Conservation (phyloP, 2,329 filamentous ascomycete genomes). For the Aspergillus carbonarius region DNA sequence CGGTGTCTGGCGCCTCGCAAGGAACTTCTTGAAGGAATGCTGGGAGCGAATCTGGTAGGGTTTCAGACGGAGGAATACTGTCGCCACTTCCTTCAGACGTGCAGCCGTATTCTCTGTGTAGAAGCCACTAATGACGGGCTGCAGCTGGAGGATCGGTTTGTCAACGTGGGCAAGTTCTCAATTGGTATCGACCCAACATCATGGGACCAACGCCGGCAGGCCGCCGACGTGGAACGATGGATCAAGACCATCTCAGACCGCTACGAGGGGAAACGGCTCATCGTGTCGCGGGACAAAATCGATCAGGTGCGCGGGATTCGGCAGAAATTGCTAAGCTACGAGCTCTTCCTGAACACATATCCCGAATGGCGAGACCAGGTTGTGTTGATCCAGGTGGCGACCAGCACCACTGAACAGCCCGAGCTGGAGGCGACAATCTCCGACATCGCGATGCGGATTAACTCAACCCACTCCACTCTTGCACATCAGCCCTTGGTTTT, state of each 20-base stretch:
- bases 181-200: slow-evolving; percentile 88
- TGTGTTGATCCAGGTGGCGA: slow-evolving; percentile 89
- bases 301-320: slow-evolving; percentile 89
- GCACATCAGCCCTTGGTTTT: slow-evolving; percentile 92
- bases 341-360: slow-evolving; percentile 91
- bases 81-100: slow-evolving; percentile 92
- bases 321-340: slow-evolving; percentile 88
- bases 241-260: slow-evolving; percentile 75
- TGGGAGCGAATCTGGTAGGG: slow-evolving; percentile 86
- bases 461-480: slow-evolving; percentile 84
- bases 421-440: slow-evolving; percentile 86
- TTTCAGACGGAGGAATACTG: slow-evolving; percentile 95
- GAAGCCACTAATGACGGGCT: slow-evolving; percentile 87
- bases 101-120: slow-evolving; percentile 84
- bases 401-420: slow-evolving; percentile 82
- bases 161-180: slow-evolving; percentile 79
- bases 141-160: slow-evolving; percentile 87
- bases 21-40: slow-evolving; percentile 84
- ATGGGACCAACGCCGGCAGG: slow-evolving; percentile 68
- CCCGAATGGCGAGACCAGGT: slow-evolving; percentile 82
- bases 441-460: slow-evolving; percentile 92
- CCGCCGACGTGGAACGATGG: slow-evolving; percentile 74
- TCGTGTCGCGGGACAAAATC: slow-evolving; percentile 91
- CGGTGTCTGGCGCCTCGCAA: slow-evolving; percentile 84
- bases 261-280: slow-evolving; percentile 84